Conservation (phyloP, 805 yeast genomes). For the Pichia cabralensis region DNA sequence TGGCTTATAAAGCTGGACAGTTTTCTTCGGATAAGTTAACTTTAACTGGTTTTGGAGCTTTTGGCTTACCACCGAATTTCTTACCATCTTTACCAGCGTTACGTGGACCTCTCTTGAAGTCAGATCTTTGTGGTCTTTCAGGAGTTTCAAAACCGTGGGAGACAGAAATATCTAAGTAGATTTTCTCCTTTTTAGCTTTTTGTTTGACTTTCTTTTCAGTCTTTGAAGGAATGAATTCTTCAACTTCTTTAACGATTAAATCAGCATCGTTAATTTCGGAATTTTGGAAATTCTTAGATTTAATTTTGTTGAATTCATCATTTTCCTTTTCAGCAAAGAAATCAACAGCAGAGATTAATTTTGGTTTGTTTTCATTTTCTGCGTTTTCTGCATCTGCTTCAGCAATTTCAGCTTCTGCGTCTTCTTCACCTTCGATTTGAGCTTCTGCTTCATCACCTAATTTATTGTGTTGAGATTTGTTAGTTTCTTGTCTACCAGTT, state of each 20-base stretch:
- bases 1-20: conserved; percentile 57
- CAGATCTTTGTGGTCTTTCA: conserved; percentile 24
- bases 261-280: conserved; percentile 45
- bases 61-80: conserved; percentile 5
- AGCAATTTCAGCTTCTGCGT: conserved; percentile 40
- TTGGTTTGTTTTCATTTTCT: conserved; percentile 36
- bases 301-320: conserved; percentile 27
- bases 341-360: conserved; percentile 68
- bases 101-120: conserved; percentile 21
- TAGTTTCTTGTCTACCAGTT: conserved; percentile 74
- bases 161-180: conserved; percentile 62
- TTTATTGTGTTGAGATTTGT: conserved; percentile 73
- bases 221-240: conserved; percentile 49
- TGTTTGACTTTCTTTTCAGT: conserved; percentile 56
- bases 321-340: conserved; percentile 64
- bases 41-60: conserved; percentile 22
- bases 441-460: conserved; percentile 75
- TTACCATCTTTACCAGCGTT: conserved; percentile 9
- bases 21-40: conserved; percentile 34
- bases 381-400: conserved; percentile 31
- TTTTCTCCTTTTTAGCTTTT: conserved; percentile 79
- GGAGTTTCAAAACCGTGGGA: conserved; percentile 35
- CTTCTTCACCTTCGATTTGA: conserved; percentile 39
- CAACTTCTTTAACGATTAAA: conserved; percentile 56
- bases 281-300: conserved; percentile 21